These are phyloP conservation scores for Fonsecaea monophora DNA, from an alignment of 2,329 filamentous ascomycete species.

Conservation along the genomic window DNA sequence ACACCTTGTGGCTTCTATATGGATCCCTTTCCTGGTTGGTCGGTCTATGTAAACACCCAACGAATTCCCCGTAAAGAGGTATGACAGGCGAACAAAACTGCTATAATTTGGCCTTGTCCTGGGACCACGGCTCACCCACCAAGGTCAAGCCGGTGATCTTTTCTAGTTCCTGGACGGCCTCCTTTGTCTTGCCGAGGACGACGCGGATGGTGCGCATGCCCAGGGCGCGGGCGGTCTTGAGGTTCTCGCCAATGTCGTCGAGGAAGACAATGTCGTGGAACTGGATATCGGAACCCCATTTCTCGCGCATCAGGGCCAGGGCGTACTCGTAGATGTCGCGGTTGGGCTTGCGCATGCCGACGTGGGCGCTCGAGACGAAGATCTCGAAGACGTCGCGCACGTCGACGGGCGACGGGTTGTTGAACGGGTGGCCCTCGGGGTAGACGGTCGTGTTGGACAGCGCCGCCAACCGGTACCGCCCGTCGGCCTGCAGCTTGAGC, in stretches of 20 bases:
- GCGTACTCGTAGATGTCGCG: slow-evolving; percentile 79
- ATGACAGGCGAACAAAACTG: background rate
- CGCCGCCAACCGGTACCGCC: slow-evolving; percentile 76
- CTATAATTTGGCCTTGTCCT: background rate
- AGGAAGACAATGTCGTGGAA: slow-evolving; percentile 80
- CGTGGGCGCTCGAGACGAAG: slow-evolving; percentile 84
- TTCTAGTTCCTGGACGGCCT: slow-evolving; percentile 85
- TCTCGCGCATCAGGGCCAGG: slow-evolving; percentile 68
- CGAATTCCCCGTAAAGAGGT: too few relatives aligned
- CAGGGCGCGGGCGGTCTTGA: slow-evolving; percentile 75
- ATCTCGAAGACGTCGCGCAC: slow-evolving; percentile 78
- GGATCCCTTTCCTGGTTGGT: too few relatives aligned
- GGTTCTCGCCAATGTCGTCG: slow-evolving; percentile 92
- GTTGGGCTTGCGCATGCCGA: slow-evolving; percentile 87
- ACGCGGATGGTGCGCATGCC: slow-evolving; percentile 90
- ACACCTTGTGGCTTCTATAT: too few relatives aligned
- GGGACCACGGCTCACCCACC: slow-evolving; percentile 50
- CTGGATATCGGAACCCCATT: slow-evolving; percentile 60
- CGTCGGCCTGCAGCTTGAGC: slow-evolving; percentile 67
- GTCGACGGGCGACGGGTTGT: slow-evolving; percentile 60
- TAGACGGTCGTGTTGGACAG: slow-evolving; percentile 91
- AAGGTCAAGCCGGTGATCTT: slow-evolving; percentile 71
- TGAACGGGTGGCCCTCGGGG: slow-evolving; percentile 73
- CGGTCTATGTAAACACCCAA: too few relatives aligned
- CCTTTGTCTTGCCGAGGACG: slow-evolving; percentile 73